Conservation (phyloP, 2,329 filamentous ascomycete species). For the Fusarium metavorans region DNA sequence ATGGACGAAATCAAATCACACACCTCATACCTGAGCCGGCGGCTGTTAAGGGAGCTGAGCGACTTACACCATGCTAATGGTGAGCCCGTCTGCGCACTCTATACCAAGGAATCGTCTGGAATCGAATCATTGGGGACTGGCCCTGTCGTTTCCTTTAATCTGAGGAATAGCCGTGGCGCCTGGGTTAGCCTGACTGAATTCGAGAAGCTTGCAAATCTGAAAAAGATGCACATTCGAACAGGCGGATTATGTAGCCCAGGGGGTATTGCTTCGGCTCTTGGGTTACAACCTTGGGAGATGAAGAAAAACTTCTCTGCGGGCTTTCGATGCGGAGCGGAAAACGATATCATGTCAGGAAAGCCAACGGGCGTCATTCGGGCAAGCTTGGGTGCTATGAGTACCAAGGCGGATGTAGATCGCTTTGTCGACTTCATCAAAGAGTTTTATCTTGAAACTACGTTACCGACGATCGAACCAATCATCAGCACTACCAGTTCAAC, state of each 20-base stretch:
- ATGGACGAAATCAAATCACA: slow-evolving; percentile 79
- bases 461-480: neutral
- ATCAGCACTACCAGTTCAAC: neutral
- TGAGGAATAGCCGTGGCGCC: slow-evolving; percentile 74
- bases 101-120: slow-evolving; percentile 55
- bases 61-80: slow-evolving; percentile 78
- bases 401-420: slow-evolving; percentile 75
- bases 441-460: slow-evolving; percentile 56
- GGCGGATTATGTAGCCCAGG: slow-evolving; percentile 94
- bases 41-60: slow-evolving; percentile 69
- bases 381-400: slow-evolving; percentile 93
- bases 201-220: slow-evolving; percentile 85
- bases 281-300: slow-evolving; percentile 84
- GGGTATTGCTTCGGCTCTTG: slow-evolving; percentile 80
- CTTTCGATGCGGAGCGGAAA: slow-evolving; percentile 84
- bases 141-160: slow-evolving; percentile 86
- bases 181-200: slow-evolving; percentile 88
- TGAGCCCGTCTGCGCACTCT: slow-evolving; percentile 73
- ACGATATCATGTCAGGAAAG: slow-evolving; percentile 85
- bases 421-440: slow-evolving; percentile 80
- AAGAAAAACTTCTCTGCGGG: slow-evolving; percentile 86
- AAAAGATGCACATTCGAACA: slow-evolving; percentile 85
- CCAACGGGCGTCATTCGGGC: slow-evolving; percentile 88
- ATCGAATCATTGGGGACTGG: slow-evolving; percentile 64
- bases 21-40: slow-evolving; percentile 72